Evolutionary conservation across 768 basidiomycete genomes (phyloP).

Genomic region (Mycena leptocephala): DNA sequence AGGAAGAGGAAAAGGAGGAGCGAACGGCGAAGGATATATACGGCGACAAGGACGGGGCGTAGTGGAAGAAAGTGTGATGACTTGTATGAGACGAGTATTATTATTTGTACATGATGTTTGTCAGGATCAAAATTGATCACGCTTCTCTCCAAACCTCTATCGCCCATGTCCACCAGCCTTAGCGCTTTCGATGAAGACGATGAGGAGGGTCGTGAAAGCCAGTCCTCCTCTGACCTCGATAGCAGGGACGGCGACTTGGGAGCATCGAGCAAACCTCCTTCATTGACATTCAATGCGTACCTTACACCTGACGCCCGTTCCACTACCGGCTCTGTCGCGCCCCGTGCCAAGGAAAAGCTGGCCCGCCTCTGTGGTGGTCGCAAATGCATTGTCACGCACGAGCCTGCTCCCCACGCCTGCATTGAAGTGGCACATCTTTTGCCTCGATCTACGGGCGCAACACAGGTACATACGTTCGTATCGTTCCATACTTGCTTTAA

Average conservation of each 20-base stretch:
- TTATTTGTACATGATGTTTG: neutral
- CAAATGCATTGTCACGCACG: slow-evolving; percentile 12
- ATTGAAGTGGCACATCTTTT: slow-evolving; percentile 20
- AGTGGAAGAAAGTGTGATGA: too few species aligned
- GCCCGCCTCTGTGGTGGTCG: slow-evolving; percentile 18
- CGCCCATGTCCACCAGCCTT: slow-evolving; percentile 12
- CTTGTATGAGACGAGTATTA: too few species aligned
- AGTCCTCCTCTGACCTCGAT: slow-evolving; percentile 12
- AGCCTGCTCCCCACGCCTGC: neutral
- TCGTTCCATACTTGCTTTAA: slow-evolving; percentile 6
- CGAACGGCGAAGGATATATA: neutral
- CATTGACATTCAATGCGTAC: neutral
- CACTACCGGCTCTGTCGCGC: slow-evolving; percentile 15
- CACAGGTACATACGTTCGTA: neutral
- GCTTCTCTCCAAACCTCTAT: slow-evolving; percentile 4
- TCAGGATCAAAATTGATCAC: slow-evolving; percentile 4
- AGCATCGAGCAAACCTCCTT: neutral
- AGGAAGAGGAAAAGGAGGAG: too few species aligned
- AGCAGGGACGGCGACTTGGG: neutral
- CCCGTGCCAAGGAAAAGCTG: slow-evolving; percentile 12
- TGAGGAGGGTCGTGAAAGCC: slow-evolving; percentile 1
- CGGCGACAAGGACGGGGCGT: neutral
- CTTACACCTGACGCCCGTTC: slow-evolving; percentile 6
- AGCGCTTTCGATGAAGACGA: slow-evolving; percentile 7
- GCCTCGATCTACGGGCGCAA: slow-evolving; percentile 6